Evolutionary conservation across 768 basidiomycete genomes (phyloP).

Genomic region (Lentinula guzmanii): DNA sequence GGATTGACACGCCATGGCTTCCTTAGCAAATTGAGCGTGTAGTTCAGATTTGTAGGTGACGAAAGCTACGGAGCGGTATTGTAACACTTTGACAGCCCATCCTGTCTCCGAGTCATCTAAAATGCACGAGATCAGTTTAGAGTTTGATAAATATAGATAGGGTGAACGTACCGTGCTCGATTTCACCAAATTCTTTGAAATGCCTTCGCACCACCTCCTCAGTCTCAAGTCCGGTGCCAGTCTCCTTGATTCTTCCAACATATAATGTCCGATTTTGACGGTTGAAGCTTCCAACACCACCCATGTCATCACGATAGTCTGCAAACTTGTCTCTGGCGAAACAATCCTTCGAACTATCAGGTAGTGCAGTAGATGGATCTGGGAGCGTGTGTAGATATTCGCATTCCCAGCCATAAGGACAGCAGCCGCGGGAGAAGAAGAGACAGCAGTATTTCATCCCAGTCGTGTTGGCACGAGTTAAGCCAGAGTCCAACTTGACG

Average conservation of each 20-base stretch:
- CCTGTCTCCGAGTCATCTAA: conserved; percentile 21
- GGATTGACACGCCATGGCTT: conserved; percentile 98
- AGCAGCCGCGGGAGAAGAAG: conserved; percentile 94
- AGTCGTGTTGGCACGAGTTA: conserved; percentile 92
- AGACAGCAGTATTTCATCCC: conserved; percentile 92
- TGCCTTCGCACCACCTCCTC: conserved; percentile 88
- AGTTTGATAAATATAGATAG: neutral
- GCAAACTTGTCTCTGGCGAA: conserved; percentile 96
- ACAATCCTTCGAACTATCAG: conserved; percentile 93
- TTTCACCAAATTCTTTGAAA: conserved; percentile 94
- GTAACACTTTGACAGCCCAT: conserved; percentile 74
- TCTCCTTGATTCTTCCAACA: conserved; percentile 91
- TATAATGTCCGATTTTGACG: conserved; percentile 93
- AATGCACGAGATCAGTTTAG: neutral
- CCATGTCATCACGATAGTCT: conserved; percentile 99
- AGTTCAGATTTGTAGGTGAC: conserved; percentile 89
- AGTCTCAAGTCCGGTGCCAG: conserved; percentile 80
- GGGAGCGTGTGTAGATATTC: conserved; percentile 92
- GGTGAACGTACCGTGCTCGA: conserved; percentile 73
- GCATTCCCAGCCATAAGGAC: conserved; percentile 98
- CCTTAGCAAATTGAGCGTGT: conserved; percentile 93
- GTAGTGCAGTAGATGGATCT: conserved; percentile 56
- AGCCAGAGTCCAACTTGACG: conserved; percentile 82
- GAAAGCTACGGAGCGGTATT: conserved; percentile 94
- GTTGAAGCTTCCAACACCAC: conserved; percentile 96